A percentile compares a stretch with the other conserved stretches of the same genome.
Evolutionary conservation across 352 stramenopile species (phyloP).

Genomic region (Phytophthora hybrid): DNA sequence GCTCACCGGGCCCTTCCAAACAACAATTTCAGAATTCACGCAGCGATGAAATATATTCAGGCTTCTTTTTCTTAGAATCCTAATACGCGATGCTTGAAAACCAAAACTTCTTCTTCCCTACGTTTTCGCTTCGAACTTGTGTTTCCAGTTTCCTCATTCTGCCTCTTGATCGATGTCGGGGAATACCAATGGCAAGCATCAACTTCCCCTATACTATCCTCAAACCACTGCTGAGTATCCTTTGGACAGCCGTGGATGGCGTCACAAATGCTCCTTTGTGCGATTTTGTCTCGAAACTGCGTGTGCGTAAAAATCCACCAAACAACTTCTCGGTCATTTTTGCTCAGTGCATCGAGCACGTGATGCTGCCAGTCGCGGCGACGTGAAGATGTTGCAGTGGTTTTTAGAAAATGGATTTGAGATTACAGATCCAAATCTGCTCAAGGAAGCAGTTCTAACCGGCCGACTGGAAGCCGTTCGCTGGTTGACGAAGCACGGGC

Average conservation of each 20-base stretch:
- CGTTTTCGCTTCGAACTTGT: not conserved
- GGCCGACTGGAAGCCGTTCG: not conserved
- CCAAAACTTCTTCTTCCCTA: no score
- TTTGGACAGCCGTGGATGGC: no score
- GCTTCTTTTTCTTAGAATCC: not conserved
- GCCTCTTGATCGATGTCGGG: not conserved
- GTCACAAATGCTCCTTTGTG: no score
- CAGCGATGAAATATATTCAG: no score
- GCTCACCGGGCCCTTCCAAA: no score
- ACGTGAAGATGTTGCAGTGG: not conserved
- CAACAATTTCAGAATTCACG: no score
- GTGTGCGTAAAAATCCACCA: no score
- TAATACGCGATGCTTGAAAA: no score
- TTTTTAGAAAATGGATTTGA: not conserved
- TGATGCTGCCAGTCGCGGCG: not conserved
- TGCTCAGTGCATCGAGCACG: no score
- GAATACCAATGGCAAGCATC: not conserved
- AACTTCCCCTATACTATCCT: not conserved
- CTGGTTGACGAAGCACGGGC: not conserved
- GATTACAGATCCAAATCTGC: not conserved
- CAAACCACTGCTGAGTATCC: not conserved
- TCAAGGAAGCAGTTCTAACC: not conserved
- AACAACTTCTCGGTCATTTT: no score
- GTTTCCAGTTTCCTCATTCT: not conserved
- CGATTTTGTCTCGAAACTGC: no score